phyloP scores from a whole-genome alignment of 345 rosid species.

The Trapa bicornis region DNA sequence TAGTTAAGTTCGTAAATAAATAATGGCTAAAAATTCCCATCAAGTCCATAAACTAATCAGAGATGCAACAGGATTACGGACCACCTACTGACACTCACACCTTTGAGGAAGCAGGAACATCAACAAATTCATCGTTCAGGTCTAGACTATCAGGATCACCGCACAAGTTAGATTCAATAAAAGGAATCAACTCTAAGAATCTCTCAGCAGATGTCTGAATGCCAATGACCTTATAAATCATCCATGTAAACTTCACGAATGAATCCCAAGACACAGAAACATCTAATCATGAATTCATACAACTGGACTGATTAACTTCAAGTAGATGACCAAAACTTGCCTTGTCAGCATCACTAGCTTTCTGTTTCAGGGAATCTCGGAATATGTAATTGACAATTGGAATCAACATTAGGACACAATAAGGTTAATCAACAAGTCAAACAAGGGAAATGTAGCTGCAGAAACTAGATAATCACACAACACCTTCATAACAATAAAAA shows the following conservation, averaged over 20 bases:
- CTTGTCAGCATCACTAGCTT: conserved; percentile 65
- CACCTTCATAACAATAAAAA: not conserved
- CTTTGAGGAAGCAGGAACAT: conserved; percentile 35
- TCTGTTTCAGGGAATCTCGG: conserved; percentile 69
- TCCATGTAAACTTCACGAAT: not conserved
- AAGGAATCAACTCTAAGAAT: conserved; percentile 47
- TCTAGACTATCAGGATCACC: conserved; percentile 30
- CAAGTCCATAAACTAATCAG: conserved; percentile 5
- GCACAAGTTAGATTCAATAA: conserved; percentile 34
- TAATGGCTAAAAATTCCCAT: not conserved
- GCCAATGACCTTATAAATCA: conserved; percentile 46
- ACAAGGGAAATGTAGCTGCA: not conserved
- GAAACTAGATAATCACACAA: not conserved
- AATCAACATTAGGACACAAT: conserved; percentile 22
- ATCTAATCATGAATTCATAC: not conserved
- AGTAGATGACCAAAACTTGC: conserved; percentile 23
- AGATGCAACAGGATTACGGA: not conserved
- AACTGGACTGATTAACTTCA: not conserved
- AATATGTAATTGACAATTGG: conserved; percentile 64
- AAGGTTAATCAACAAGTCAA: not conserved
- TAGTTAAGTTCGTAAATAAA: not conserved
- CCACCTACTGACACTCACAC: conserved; percentile 61
- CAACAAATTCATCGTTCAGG: conserved; percentile 22
- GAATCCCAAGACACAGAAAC: not conserved
- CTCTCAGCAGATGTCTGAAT: conserved; percentile 43